These are phyloP conservation scores for Trichoderma hamatum DNA, from an alignment of 2,329 filamentous ascomycete species.

Conservation along the genomic window DNA sequence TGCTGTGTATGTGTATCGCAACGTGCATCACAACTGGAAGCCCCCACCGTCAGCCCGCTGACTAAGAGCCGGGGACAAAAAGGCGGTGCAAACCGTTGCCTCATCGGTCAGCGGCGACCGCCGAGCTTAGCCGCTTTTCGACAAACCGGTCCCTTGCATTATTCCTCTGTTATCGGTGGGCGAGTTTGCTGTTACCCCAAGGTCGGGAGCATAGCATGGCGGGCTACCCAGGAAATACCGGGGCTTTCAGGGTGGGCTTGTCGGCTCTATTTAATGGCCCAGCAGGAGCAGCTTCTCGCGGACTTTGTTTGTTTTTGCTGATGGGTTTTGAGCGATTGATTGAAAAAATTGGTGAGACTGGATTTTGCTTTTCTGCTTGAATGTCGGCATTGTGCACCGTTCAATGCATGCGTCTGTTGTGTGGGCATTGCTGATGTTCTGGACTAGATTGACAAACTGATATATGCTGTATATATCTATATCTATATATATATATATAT, in stretches of 20 bases:
- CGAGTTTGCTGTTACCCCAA: not conserved
- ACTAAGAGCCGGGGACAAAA: not conserved
- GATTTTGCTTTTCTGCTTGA: not conserved
- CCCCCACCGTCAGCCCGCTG: not conserved
- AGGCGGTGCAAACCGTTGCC: constrained; percentile 12
- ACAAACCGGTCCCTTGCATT: not conserved
- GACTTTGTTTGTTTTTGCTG: not conserved
- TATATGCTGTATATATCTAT: not conserved
- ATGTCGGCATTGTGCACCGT: not conserved
- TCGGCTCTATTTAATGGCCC: constrained; percentile 3
- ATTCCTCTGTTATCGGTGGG: not conserved
- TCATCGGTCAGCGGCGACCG: constrained; percentile 31
- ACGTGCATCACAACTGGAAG: not conserved
- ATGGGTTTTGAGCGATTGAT: not conserved
- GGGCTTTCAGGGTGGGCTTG: not conserved
- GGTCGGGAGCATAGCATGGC: not conserved
- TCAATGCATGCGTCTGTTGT: not conserved
- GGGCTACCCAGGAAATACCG: not conserved
- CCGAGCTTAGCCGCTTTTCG: constrained; percentile 22
- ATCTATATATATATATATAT: no score
- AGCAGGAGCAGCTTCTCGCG: not conserved
- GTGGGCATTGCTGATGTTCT: constrained; percentile 1
- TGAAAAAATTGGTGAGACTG: not conserved
- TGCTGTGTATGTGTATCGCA: not conserved
- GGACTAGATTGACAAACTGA: not conserved